Evolutionary conservation across 1,284 basidiomycete species (phyloP).

Genomic region (Marasmius oreades): DNA sequence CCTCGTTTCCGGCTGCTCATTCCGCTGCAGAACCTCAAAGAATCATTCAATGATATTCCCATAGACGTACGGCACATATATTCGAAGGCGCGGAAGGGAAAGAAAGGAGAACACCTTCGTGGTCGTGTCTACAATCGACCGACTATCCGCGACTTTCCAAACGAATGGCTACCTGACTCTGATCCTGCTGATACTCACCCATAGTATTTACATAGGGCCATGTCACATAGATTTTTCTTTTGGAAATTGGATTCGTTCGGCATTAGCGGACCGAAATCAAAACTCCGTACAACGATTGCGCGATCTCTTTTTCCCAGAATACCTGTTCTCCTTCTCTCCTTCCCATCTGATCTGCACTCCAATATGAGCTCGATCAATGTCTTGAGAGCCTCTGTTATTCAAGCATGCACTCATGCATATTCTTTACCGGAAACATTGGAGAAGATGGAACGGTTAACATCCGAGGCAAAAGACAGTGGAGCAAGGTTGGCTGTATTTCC

Average conservation of each 20-base stretch:
- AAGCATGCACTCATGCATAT: slow-evolving; percentile 52
- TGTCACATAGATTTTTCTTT: not conserved
- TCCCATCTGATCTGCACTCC: not conserved
- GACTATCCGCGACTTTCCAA: slow-evolving; percentile 73
- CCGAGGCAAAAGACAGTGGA: slow-evolving; percentile 47
- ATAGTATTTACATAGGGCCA: not conserved
- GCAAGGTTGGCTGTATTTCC: slow-evolving; percentile 67
- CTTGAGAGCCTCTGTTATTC: slow-evolving; percentile 50
- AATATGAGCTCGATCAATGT: slow-evolving; percentile 9
- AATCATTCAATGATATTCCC: slow-evolving; percentile 62
- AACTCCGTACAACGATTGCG: slow-evolving; percentile 1
- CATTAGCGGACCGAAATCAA: not conserved
- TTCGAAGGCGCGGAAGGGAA: slow-evolving; percentile 64
- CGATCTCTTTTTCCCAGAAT: slow-evolving; percentile 1
- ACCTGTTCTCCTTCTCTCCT: not conserved
- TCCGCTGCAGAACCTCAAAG: slow-evolving; percentile 17
- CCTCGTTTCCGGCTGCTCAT: slow-evolving; percentile 4
- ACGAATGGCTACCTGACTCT: slow-evolving; percentile 66
- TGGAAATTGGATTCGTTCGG: not conserved
- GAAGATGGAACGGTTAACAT: slow-evolving; percentile 52
- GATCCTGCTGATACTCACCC: not conserved
- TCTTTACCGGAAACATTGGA: slow-evolving; percentile 49
- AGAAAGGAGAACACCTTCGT: slow-evolving; percentile 63
- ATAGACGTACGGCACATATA: slow-evolving; percentile 77
- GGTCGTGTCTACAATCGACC: slow-evolving; percentile 56